Conservation (phyloP, 441 rosid species). For the Euphorbia corollata region DNA sequence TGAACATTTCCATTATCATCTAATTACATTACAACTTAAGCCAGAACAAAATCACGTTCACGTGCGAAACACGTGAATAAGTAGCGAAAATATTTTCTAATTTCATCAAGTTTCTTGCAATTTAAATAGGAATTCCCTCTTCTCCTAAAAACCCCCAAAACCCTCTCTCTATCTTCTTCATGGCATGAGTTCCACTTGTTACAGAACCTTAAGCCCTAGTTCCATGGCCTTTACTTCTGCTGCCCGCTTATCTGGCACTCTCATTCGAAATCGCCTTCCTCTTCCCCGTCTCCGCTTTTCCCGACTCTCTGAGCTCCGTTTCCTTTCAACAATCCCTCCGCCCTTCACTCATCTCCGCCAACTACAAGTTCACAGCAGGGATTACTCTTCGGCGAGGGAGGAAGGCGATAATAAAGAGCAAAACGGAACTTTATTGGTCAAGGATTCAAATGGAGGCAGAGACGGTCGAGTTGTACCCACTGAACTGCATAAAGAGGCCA, state of each 20-base stretch:
- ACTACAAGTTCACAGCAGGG: slow-evolving; percentile 2
- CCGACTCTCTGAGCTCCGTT: slow-evolving; percentile 18
- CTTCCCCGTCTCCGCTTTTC: slow-evolving; percentile 12
- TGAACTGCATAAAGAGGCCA: slow-evolving; percentile 92
- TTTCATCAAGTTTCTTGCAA: background rate
- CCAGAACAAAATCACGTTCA: too few species aligned
- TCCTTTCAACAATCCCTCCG: slow-evolving; percentile 1
- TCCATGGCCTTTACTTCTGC: slow-evolving; percentile 57
- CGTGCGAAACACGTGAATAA: too few species aligned
- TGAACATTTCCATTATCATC: too few species aligned
- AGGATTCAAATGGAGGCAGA: slow-evolving; percentile 27
- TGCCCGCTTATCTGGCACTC: slow-evolving; percentile 48
- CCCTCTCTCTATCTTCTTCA: slow-evolving; percentile 8
- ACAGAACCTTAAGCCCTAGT: slow-evolving; percentile 21
- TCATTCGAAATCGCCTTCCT: slow-evolving; percentile 32
- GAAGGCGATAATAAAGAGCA: background rate
- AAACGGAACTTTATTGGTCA: slow-evolving; percentile 38
- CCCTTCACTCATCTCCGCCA: slow-evolving; percentile 4
- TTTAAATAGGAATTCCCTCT: background rate
- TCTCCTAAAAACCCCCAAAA: slow-evolving; percentile 16
- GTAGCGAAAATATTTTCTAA: background rate
- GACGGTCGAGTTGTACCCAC: slow-evolving; percentile 45
- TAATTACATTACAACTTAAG: too few species aligned
- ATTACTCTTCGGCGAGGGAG: background rate
- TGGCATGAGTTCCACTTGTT: slow-evolving; percentile 33